Evolutionary conservation across 768 basidiomycete species (phyloP).

Genomic region (Lentinula raphanica): DNA sequence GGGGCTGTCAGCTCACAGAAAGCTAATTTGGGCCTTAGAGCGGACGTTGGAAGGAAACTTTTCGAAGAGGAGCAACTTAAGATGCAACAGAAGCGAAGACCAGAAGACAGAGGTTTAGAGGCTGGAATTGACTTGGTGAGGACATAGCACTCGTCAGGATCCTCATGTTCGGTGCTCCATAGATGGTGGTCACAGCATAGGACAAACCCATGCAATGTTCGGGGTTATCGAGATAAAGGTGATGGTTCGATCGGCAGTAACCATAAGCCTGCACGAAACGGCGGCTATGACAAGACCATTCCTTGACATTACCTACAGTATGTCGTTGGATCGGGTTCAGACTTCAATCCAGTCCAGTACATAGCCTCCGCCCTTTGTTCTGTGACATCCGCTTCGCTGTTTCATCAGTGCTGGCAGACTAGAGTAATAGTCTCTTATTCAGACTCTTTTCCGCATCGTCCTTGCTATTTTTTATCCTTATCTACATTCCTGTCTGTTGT

Average conservation of each 20-base stretch:
- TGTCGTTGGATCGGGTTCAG: not conserved
- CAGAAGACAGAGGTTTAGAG: constrained; percentile 14
- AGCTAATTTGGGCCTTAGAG: constrained; percentile 45
- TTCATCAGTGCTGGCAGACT: not conserved
- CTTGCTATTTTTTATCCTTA: too few species aligned
- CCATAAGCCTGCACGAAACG: not conserved
- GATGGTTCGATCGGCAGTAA: not conserved
- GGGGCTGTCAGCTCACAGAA: constrained; percentile 19
- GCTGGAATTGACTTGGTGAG: constrained; percentile 43
- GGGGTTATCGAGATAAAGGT: not conserved
- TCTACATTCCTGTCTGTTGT: too few species aligned
- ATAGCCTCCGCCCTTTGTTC: not conserved
- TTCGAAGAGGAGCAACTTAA: constrained; percentile 69
- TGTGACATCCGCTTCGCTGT: not conserved
- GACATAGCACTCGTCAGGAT: constrained; percentile 21
- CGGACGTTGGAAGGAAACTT: constrained; percentile 61
- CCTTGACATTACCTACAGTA: not conserved
- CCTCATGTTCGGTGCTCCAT: not conserved
- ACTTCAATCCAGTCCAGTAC: not conserved
- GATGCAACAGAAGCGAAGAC: constrained; percentile 16
- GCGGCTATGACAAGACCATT: not conserved
- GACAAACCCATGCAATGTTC: not conserved
- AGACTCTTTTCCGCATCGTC: too few species aligned
- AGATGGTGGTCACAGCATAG: not conserved
- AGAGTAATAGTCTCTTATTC: too few species aligned